Conservation (phyloP, 345 rosid species). For the Diplotaxis tenuifolia region DNA sequence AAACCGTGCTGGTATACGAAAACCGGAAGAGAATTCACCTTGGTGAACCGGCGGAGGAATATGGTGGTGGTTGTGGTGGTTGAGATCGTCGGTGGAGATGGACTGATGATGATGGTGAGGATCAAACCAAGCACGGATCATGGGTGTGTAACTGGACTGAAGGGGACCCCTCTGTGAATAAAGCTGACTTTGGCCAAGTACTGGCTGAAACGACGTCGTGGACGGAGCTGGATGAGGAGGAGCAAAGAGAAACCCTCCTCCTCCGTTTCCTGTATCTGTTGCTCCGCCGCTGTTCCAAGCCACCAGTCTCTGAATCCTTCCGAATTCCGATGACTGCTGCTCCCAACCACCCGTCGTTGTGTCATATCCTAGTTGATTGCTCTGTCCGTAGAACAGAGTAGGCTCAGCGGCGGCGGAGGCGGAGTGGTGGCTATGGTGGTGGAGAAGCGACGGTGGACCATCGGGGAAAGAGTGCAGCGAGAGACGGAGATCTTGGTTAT, state of each 20-base stretch:
- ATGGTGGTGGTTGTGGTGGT: constrained; percentile 19
- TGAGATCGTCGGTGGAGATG: constrained; percentile 37
- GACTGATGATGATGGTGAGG: constrained; percentile 49
- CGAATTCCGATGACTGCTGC: too few relatives aligned
- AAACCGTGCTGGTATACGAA: constrained; percentile 84
- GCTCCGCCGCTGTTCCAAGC: constrained; percentile 59
- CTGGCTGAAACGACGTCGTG: constrained; percentile 47
- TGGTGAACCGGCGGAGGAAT: constrained; percentile 46
- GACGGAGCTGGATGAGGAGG: constrained; percentile 45
- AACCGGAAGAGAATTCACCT: constrained; percentile 65
- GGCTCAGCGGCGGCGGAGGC: constrained; percentile 44
- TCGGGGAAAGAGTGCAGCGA: constrained; percentile 85
- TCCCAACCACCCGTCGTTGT: constrained; percentile 62
- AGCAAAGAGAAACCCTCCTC: constrained; percentile 48
- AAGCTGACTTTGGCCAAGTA: constrained; percentile 70
- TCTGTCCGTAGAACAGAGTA: constrained; percentile 53
- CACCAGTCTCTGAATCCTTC: constrained; percentile 67
- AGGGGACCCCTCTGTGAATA: constrained; percentile 98
- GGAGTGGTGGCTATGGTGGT: constrained; percentile 28
- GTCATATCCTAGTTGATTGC: constrained; percentile 58
- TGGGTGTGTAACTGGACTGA: constrained; percentile 95
- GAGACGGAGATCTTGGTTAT: constrained; percentile 86
- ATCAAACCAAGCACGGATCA: constrained; percentile 79
- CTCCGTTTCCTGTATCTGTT: constrained; percentile 41
- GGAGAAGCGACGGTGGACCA: constrained; percentile 58